phyloP scores from a whole-genome alignment of 257 asterid species.

The Pogostemon cablin region DNA sequence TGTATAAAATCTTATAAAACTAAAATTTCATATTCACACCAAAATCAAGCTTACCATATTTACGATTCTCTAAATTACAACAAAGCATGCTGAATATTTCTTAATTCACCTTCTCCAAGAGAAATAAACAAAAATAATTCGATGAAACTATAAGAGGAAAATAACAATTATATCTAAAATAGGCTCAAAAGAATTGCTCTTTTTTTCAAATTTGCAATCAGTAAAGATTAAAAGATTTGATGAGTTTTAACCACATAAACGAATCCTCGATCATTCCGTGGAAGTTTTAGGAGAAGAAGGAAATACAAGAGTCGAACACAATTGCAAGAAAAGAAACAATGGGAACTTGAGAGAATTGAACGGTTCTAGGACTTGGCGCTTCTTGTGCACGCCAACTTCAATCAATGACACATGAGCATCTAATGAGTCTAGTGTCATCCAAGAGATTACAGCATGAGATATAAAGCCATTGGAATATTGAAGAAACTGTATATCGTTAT shows the following conservation, averaged over 20 bases:
- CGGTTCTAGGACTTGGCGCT: constrained; percentile 40
- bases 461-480: too few species aligned
- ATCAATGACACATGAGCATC: constrained; percentile 32
- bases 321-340: constrained; percentile 23
- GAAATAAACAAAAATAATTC: background rate
- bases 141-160: background rate
- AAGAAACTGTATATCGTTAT: too few species aligned
- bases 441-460: too few species aligned
- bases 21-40: background rate
- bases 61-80: constrained; percentile 26
- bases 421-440: background rate
- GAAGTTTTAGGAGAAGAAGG: background rate
- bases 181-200: background rate
- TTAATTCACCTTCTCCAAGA: constrained; percentile 32
- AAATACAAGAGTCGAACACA: constrained; percentile 20
- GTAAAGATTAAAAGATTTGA: background rate
- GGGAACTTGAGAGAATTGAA: constrained; percentile 32
- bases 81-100: constrained; percentile 20
- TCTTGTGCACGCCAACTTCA: constrained; percentile 44
- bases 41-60: constrained; percentile 40
- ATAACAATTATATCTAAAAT: background rate
- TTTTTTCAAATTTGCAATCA: constrained; percentile 36
- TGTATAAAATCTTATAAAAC: background rate
- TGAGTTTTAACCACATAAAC: constrained; percentile 22
- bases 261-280: constrained; percentile 24